A percentile compares a stretch with the other conserved stretches of the same genome.
These are phyloP conservation scores for Candolleomyces eurysporus DNA, from an alignment of 768 basidiomycete species.

Conservation along the genomic window DNA sequence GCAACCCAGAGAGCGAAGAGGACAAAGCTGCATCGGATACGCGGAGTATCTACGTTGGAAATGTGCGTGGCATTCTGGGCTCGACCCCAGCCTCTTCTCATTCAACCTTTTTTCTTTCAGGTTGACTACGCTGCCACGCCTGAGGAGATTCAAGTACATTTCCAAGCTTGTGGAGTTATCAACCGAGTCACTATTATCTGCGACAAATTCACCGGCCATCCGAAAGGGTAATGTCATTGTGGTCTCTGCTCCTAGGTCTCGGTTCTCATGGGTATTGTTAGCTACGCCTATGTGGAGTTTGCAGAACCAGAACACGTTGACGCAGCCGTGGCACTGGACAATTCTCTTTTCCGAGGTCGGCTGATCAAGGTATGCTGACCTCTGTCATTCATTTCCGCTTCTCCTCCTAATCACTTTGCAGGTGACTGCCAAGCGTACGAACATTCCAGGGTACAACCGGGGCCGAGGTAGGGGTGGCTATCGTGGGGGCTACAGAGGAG, in stretches of 20 bases:
- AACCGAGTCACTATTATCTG: constrained; percentile 99
- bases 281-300: constrained; percentile 99
- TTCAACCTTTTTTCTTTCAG: constrained; percentile 38
- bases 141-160: constrained; percentile 97
- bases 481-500: constrained; percentile 59
- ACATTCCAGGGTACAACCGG: constrained; percentile 88
- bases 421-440: constrained; percentile 96
- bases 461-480: constrained; percentile 64
- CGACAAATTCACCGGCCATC: constrained; percentile 99
- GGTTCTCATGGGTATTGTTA: constrained; percentile 27
- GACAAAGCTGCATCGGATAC: constrained; percentile 78
- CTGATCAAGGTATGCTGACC: constrained; percentile 70
- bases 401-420: constrained; percentile 25
- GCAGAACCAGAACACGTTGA: constrained; percentile 90
- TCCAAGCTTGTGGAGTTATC: constrained; percentile 96
- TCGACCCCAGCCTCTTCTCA: constrained; percentile 12
- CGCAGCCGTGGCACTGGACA: constrained; percentile 90
- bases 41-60: constrained; percentile 93
- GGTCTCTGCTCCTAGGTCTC: background rate
- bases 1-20: constrained; percentile 77
- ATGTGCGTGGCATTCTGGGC: constrained; percentile 60
- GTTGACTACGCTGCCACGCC: constrained; percentile 97
- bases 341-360: constrained; percentile 92
- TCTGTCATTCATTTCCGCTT: background rate
- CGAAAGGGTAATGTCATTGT: constrained; percentile 73